Evolutionary conservation across 331 rosid species (phyloP).

Genomic region (Saraca asoca): DNA sequence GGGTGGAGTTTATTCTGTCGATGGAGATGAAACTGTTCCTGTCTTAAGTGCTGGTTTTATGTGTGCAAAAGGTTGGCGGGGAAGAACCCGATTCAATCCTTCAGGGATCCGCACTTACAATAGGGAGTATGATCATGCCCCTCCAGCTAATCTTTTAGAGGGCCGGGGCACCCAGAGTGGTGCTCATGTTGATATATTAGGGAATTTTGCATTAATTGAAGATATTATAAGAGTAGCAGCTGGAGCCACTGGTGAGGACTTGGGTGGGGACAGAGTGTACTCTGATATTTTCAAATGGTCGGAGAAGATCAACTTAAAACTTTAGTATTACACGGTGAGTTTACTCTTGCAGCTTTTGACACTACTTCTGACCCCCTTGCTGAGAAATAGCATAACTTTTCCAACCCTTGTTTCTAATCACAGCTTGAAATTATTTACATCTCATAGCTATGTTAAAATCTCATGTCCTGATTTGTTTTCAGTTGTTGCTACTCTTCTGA

Average conservation of each 20-base stretch:
- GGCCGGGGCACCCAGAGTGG: slow-evolving; percentile 94
- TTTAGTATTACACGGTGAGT: slow-evolving; percentile 50
- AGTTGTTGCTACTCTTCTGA: no score
- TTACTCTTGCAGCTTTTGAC: slow-evolving; percentile 12
- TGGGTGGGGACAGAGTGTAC: slow-evolving; percentile 78
- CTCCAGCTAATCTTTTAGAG: slow-evolving; percentile 82
- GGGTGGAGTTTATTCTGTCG: slow-evolving; percentile 69
- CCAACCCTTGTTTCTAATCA: background rate
- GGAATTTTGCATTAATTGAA: slow-evolving; percentile 82
- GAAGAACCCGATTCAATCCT: slow-evolving; percentile 83
- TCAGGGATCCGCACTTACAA: slow-evolving; percentile 61
- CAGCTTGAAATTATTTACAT: no score
- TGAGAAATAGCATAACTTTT: background rate
- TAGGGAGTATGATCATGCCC: slow-evolving; percentile 82
- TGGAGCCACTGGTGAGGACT: slow-evolving; percentile 73
- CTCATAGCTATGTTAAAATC: no score
- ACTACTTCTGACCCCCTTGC: background rate
- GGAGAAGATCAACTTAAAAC: slow-evolving; percentile 61
- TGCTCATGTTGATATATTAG: slow-evolving; percentile 92
- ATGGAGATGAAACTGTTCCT: slow-evolving; percentile 93
- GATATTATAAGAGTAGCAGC: slow-evolving; percentile 84
- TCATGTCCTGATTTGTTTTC: background rate
- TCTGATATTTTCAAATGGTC: slow-evolving; percentile 83
- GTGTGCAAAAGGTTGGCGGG: slow-evolving; percentile 91
- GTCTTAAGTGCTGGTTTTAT: slow-evolving; percentile 84